A percentile compares a stretch with the other conserved stretches of the same genome.
phyloP scores from a whole-genome alignment of 2,329 filamentous ascomycete species.

The Penicillium psychrosexuale region DNA sequence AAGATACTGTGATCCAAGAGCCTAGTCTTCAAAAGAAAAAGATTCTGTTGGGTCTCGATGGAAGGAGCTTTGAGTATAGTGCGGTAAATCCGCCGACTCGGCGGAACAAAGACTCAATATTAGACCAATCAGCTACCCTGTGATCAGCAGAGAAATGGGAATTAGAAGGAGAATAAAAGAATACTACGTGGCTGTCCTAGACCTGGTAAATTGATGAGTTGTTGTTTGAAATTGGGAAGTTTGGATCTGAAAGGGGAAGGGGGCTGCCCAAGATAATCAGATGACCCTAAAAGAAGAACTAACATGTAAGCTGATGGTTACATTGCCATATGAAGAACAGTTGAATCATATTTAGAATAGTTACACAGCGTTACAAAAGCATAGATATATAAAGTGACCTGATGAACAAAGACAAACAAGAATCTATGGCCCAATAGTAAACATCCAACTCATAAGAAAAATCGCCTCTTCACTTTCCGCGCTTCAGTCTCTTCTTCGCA shows the following conservation, averaged over 20 bases:
- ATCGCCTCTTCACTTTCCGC: background rate
- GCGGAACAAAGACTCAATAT: background rate
- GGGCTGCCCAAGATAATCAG: background rate
- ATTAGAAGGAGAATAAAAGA: too few species aligned
- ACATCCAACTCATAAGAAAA: background rate
- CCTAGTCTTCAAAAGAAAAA: background rate
- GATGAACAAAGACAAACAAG: background rate
- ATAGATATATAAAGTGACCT: background rate
- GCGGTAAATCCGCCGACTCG: background rate
- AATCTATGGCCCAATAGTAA: background rate
- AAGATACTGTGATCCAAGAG: too few species aligned
- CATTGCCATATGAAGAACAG: background rate
- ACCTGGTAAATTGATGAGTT: background rate
- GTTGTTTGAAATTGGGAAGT: background rate
- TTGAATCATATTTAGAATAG: background rate
- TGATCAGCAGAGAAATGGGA: background rate
- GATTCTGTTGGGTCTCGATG: background rate
- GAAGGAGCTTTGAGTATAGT: background rate
- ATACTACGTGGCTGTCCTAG: background rate
- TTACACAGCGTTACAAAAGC: too few species aligned
- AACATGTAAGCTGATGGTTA: background rate
- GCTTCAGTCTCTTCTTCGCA: background rate
- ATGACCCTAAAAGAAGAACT: background rate
- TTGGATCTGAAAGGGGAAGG: background rate
- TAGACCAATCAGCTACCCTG: background rate